Percentiles rank a stretch among this genome's conserved stretches.
Conservation (phyloP, 176 grass and related monocot genomes). For the Pontederia crassipes region DNA sequence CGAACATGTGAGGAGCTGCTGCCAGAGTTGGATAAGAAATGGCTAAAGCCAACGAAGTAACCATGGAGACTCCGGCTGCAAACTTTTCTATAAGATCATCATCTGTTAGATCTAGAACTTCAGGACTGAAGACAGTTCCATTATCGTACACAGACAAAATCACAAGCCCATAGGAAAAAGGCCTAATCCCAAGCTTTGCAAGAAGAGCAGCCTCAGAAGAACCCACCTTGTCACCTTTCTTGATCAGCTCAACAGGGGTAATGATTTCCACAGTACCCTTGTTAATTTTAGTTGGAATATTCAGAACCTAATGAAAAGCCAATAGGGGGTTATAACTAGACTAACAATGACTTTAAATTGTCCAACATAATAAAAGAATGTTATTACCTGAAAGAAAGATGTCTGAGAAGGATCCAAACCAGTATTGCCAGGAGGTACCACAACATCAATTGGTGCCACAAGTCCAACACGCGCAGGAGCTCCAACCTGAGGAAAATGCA, state of each 20-base stretch:
- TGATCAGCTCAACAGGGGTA: conserved; percentile 10
- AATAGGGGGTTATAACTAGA: neutral
- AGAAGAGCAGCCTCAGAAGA: conserved; percentile 11
- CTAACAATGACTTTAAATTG: neutral
- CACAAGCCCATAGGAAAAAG: conserved; percentile 8
- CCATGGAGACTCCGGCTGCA: neutral
- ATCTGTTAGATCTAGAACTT: conserved; percentile 3
- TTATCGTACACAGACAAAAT: conserved; percentile 3
- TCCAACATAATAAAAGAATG: no score
- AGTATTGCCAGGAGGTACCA: conserved; percentile 3
- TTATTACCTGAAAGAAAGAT: conserved; percentile 7
- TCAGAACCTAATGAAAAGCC: neutral
- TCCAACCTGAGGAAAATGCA: neutral
- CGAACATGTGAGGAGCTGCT: conserved; percentile 8
- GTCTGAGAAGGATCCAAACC: conserved; percentile 11
- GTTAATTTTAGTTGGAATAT: conserved; percentile 11
- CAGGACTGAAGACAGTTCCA: conserved; percentile 3
- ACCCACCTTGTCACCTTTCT: conserved; percentile 8
- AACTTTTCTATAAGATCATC: conserved; percentile 5
- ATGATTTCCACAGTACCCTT: conserved; percentile 14
- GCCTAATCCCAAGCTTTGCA: conserved; percentile 7
- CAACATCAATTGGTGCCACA: conserved; percentile 1
- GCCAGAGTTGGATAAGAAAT: conserved; percentile 3
- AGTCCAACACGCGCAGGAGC: conserved; percentile 12
- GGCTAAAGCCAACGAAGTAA: neutral